Percentiles rank a stretch among this genome's conserved stretches.
Conservation (phyloP, 2,329 filamentous ascomycete genomes). For the Ascocoryne sarcoides region DNA sequence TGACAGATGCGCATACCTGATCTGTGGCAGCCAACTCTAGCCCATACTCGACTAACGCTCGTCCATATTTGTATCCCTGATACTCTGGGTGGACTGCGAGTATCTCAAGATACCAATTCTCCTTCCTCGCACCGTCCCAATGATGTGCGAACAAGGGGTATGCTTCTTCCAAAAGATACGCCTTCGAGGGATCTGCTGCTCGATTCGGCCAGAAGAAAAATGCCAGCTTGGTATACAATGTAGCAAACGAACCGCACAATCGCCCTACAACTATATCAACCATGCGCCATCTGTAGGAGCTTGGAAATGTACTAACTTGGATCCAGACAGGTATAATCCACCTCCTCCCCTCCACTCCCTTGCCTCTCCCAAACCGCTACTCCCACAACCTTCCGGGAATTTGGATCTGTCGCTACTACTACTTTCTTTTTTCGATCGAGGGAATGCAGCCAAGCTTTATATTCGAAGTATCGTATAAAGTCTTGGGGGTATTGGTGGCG, state of each 20-base stretch:
- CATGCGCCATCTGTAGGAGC: background rate
- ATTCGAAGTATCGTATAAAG: slow-evolving; percentile 27
- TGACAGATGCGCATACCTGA: slow-evolving; percentile 25
- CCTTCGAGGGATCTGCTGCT: slow-evolving; percentile 15
- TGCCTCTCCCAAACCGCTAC: slow-evolving; percentile 21
- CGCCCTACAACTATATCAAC: slow-evolving; percentile 1
- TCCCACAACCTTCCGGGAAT: slow-evolving; percentile 5
- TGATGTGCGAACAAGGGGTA: slow-evolving; percentile 19
- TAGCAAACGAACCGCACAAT: background rate
- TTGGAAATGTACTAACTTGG: slow-evolving; percentile 6
- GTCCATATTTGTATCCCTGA: slow-evolving; percentile 32
- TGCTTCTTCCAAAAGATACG: slow-evolving; percentile 17
- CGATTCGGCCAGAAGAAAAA: slow-evolving; percentile 17
- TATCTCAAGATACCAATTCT: slow-evolving; percentile 27
- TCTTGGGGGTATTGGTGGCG: slow-evolving; percentile 28
- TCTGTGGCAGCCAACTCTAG: slow-evolving; percentile 31
- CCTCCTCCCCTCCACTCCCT: slow-evolving; percentile 3
- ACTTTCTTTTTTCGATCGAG: slow-evolving; percentile 5
- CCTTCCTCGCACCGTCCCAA: slow-evolving; percentile 25
- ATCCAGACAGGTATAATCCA: background rate
- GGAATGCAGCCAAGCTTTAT: slow-evolving; percentile 26
- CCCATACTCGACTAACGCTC: slow-evolving; percentile 34
- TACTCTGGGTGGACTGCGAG: slow-evolving; percentile 33
- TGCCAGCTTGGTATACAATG: background rate
- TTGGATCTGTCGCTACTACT: background rate